Conservation (phyloP, 306 rosid genomes). For the Lathyrus oleraceus region DNA sequence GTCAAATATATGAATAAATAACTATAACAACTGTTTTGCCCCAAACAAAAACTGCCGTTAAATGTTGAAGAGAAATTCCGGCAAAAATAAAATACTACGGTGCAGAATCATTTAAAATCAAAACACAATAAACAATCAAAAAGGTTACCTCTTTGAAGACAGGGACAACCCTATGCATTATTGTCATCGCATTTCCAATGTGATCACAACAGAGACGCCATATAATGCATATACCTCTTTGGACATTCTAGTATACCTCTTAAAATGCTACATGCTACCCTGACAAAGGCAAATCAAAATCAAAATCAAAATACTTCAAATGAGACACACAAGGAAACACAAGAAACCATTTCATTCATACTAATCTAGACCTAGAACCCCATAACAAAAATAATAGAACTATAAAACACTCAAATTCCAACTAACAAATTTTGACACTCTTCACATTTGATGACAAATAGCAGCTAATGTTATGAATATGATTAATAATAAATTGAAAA, state of each 20-base stretch:
- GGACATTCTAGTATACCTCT: neutral
- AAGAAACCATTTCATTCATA: neutral
- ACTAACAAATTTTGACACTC: too few species aligned
- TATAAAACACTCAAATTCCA: too few species aligned
- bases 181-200: neutral
- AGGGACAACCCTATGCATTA: neutral
- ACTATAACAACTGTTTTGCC: neutral
- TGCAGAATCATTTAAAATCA: neutral
- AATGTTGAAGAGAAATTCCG: neutral
- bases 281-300: neutral
- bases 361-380: too few species aligned
- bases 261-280: neutral
- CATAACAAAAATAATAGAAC: too few species aligned
- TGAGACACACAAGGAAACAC: neutral
- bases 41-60: constrained; percentile 16
- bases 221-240: neutral
- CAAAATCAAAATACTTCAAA: constrained; percentile 14
- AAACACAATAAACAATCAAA: neutral
- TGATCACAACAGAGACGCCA: neutral
- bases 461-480: too few species aligned
- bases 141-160: neutral
- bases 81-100: neutral
- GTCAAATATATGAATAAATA: neutral
- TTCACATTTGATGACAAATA: too few species aligned
- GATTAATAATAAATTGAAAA: neutral